Conservation (phyloP, 805 yeast species). For the Yarrowia sp. region DNA sequence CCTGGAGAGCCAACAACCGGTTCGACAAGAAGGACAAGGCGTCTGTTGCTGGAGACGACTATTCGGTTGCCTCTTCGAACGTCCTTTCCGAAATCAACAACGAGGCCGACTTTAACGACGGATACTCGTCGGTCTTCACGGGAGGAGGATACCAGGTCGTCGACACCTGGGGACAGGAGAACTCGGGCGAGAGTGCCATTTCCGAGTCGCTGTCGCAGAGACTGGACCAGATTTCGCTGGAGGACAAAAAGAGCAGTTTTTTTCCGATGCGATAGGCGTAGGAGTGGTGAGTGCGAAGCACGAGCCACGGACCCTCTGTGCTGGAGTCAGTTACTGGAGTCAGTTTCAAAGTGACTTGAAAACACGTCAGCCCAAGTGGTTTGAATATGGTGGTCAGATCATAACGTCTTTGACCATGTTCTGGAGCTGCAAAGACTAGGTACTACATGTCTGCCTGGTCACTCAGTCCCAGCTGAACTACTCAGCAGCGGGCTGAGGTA, state of each 20-base stretch:
- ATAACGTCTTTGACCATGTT: too few relatives aligned
- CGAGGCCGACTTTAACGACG: constrained; percentile 30
- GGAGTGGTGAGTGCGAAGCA: not conserved
- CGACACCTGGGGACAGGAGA: constrained; percentile 11
- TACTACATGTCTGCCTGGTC: too few relatives aligned
- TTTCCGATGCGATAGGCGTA: not conserved
- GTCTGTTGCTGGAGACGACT: constrained; percentile 6
- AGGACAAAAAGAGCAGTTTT: constrained; percentile 18
- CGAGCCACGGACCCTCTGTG: not conserved
- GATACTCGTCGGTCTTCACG: constrained; percentile 9
- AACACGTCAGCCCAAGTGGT: too few relatives aligned
- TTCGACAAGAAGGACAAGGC: not conserved
- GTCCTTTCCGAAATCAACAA: not conserved
- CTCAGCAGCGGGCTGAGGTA: too few relatives aligned
- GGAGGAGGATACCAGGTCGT: constrained; percentile 18
- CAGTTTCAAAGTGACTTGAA: too few relatives aligned
- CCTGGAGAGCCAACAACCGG: constrained; percentile 21
- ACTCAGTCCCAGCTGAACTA: too few relatives aligned
- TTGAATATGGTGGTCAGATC: too few relatives aligned
- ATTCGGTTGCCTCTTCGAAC: constrained; percentile 20
- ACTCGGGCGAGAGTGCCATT: not conserved
- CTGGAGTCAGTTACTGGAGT: too few relatives aligned
- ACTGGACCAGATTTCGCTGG: constrained; percentile 17
- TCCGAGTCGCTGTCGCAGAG: not conserved
- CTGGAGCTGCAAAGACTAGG: too few relatives aligned